Evolutionary conservation across 2,329 filamentous ascomycete genomes (phyloP), one percentile per base, ranked within the genome.

Genomic region (Teratosphaeria gauchensis): DNA sequence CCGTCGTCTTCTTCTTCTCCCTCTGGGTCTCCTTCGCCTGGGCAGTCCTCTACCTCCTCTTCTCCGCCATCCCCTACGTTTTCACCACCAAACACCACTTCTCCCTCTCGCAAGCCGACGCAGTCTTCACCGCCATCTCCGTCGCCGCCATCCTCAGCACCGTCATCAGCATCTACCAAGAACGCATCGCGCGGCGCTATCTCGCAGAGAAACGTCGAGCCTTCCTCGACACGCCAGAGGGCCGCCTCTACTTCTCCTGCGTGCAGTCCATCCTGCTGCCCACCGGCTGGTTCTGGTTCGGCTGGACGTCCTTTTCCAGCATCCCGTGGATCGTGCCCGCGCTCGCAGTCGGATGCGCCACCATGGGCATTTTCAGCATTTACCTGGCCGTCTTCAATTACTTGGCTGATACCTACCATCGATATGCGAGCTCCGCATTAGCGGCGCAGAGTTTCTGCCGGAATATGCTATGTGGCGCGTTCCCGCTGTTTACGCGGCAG

Each of bases 361-460:
- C 88, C 0, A 88, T 92, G 78, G 87, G 92, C 31, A 95, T 96
- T 63, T 92, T 90, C 72, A 86, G 84, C 48, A 84, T 96, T 38
- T 95, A 95, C 69, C 80, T 96, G 1, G 87, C 91, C 2, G 89
- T 90, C 0, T 96, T 96, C 76, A 96, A 96, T 71, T 96, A 95
- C 66, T 80, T 96, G 1, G 90, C 91, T 21, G 92, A 96, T 69
- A 87, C 86, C 1, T 96, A 96, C 72, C 87, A 91, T 69, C 79
- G 82, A 2, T 96, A 92, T 67, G 90, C 92, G 0, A 90, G 86
- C 46, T 94, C 89, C 0, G 91, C 92, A 0, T 77, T 96, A 5
- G 92, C 92, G 0, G 90, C 91, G 0, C 90, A 96, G 75, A 88
- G 84, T 16, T 95, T 89, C 71, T 92, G 89, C 66, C 83, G 92